These are phyloP conservation scores for Candida golubevii DNA, from an alignment of 805 yeast genomes.

Conservation along the genomic window DNA sequence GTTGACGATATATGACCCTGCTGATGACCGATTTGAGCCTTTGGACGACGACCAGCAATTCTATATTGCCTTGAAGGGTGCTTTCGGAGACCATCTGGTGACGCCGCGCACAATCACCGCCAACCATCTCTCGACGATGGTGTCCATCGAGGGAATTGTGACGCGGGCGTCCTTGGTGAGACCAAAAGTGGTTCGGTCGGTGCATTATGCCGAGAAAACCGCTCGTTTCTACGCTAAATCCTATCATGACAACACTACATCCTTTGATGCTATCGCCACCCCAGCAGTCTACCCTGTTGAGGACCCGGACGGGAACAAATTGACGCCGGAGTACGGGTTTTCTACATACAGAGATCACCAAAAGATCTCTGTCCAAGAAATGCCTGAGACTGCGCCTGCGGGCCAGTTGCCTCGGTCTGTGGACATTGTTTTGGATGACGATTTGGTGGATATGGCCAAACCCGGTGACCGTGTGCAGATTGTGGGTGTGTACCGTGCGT, in stretches of 20 bases:
- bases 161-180: constrained; percentile 90
- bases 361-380: constrained; percentile 87
- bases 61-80: constrained; percentile 79
- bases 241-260: constrained; percentile 88
- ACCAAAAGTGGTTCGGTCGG: constrained; percentile 87
- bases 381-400: constrained; percentile 97
- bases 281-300: constrained; percentile 89
- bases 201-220: constrained; percentile 85
- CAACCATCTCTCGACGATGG: constrained; percentile 68
- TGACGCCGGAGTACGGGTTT: constrained; percentile 88
- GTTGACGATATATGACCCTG: constrained; percentile 63
- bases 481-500: constrained; percentile 88
- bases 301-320: constrained; percentile 85
- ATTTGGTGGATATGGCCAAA: constrained; percentile 83
- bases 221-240: constrained; percentile 86
- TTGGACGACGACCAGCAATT: constrained; percentile 59
- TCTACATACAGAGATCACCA: constrained; percentile 93
- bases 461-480: constrained; percentile 96
- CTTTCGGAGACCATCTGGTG: constrained; percentile 83
- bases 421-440: constrained; percentile 92
- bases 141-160: constrained; percentile 91
- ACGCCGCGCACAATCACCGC: constrained; percentile 87
- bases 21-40: constrained; percentile 48
- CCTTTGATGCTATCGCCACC: constrained; percentile 77
- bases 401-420: constrained; percentile 94